Percentiles rank a stretch among this genome's conserved stretches.
These are phyloP conservation scores for Peribolospora kevripleyi DNA, from an alignment of 768 basidiomycete genomes.

Conservation along the genomic window DNA sequence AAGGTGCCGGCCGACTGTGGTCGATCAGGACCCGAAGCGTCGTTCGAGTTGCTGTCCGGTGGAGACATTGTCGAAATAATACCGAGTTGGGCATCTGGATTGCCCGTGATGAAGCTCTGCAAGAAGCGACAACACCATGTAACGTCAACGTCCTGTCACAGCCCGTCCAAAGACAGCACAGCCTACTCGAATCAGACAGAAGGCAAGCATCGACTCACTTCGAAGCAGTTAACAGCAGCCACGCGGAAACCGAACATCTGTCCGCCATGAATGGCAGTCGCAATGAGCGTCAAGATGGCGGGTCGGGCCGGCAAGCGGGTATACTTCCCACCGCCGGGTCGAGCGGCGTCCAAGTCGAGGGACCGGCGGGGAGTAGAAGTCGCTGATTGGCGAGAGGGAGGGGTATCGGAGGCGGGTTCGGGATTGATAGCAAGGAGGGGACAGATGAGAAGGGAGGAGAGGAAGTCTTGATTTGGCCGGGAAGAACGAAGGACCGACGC, in stretches of 20 bases:
- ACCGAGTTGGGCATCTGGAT: constrained; percentile 20
- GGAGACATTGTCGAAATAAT: constrained; percentile 19
- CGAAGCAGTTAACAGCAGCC: constrained; percentile 57
- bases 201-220: constrained; percentile 26
- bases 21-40: not conserved
- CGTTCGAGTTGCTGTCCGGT: not conserved
- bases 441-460: constrained; percentile 51
- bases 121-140: not conserved
- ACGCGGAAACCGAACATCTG: constrained; percentile 49
- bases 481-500: constrained; percentile 38
- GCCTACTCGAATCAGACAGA: not conserved
- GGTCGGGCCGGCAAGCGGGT: constrained; percentile 53
- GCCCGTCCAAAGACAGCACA: not conserved
- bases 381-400: not conserved
- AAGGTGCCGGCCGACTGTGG: constrained; percentile 19
- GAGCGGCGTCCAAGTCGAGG: no score
- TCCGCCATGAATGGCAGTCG: constrained; percentile 71
- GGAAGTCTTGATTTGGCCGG: constrained; percentile 42
- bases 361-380: no score
- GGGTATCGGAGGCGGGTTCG: constrained; percentile 21
- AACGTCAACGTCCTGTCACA: not conserved
- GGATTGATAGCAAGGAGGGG: constrained; percentile 36
- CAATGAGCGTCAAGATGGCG: constrained; percentile 57
- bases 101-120: constrained; percentile 19
- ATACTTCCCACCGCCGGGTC: constrained; percentile 13